phyloP scores from a whole-genome alignment of 1,284 basidiomycete genomes.

The Trametes polyzona region DNA sequence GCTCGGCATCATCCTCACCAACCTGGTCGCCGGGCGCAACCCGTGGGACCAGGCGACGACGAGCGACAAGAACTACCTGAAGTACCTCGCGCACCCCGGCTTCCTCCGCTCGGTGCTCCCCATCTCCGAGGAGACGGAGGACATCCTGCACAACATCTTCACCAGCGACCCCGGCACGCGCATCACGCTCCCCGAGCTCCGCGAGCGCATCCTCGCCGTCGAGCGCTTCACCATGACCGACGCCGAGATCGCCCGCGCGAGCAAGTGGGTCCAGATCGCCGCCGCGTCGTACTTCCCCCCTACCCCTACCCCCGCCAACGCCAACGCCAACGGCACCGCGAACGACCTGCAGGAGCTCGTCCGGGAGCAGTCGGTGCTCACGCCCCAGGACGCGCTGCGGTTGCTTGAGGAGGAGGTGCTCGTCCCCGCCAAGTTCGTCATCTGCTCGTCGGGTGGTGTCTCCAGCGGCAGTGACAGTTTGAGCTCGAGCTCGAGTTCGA shows the following conservation, averaged over 20 bases:
- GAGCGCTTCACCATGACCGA: conserved; percentile 71
- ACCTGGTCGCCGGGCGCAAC: conserved; percentile 86
- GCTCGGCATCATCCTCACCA: conserved; percentile 44
- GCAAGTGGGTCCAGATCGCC: conserved; percentile 13
- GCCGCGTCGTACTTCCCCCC: conserved; percentile 17
- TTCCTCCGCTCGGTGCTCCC: conserved; percentile 75
- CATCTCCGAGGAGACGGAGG: conserved; percentile 63
- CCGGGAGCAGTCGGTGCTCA: background rate
- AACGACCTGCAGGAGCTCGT: conserved; percentile 1
- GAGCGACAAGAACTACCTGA: conserved; percentile 74
- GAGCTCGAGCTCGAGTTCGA: background rate
- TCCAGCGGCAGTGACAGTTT: conserved; percentile 2
- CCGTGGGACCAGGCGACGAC: conserved; percentile 84
- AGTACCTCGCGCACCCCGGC: conserved; percentile 66
- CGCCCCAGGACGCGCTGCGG: too few species aligned
- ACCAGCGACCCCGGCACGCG: conserved; percentile 55
- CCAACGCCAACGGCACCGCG: background rate
- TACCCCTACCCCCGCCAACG: background rate
- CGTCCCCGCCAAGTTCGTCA: conserved; percentile 10
- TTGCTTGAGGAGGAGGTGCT: too few species aligned
- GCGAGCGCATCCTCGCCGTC: conserved; percentile 57
- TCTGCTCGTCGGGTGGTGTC: conserved; percentile 13
- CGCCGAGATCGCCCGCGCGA: conserved; percentile 44
- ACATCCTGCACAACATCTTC: conserved; percentile 64
- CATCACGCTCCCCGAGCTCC: conserved; percentile 65